Conservation (phyloP, 148 eudicot species). For the Linanthus parryae region DNA sequence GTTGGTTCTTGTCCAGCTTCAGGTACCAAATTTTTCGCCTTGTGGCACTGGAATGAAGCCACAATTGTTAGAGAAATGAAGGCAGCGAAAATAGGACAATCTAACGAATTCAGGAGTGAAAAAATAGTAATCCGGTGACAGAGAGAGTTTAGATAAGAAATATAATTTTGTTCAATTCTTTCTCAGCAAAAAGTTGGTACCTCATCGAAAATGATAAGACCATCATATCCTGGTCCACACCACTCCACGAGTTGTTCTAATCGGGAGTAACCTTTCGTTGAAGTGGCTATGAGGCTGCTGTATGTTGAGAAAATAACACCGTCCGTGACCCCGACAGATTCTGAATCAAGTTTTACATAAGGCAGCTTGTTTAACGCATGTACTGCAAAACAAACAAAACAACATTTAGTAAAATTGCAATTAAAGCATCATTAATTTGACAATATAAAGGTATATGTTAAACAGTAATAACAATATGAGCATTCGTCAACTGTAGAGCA, state of each 20-base stretch:
- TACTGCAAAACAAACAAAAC: slow-evolving; percentile 42
- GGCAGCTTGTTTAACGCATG: slow-evolving; percentile 91
- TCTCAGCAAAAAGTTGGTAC: slow-evolving; percentile 24
- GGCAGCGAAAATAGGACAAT: too few relatives aligned
- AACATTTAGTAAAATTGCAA: too few relatives aligned
- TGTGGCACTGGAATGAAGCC: slow-evolving; percentile 61
- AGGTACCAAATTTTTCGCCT: slow-evolving; percentile 92
- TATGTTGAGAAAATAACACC: slow-evolving; percentile 89
- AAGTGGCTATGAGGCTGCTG: slow-evolving; percentile 93
- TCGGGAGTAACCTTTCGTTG: slow-evolving; percentile 83
- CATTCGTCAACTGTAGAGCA: too few relatives aligned
- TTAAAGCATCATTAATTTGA: too few relatives aligned
- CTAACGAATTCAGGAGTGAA: too few relatives aligned
- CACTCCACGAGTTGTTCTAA: slow-evolving; percentile 87
- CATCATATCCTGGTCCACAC: slow-evolving; percentile 73
- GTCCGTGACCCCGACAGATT: slow-evolving; percentile 78
- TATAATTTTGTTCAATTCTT: too few relatives aligned
- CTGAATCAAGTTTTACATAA: slow-evolving; percentile 85
- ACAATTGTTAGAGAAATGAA: too few relatives aligned
- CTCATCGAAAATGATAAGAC: slow-evolving; percentile 90
- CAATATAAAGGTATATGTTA: too few relatives aligned
- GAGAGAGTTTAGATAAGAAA: too few relatives aligned
- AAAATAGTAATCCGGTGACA: too few relatives aligned
- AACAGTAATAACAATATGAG: too few relatives aligned
- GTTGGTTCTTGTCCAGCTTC: slow-evolving; percentile 93